These are phyloP conservation scores for Meyerozyma sp. DNA, from an alignment of 1,139 yeast species.

Conservation along the genomic window DNA sequence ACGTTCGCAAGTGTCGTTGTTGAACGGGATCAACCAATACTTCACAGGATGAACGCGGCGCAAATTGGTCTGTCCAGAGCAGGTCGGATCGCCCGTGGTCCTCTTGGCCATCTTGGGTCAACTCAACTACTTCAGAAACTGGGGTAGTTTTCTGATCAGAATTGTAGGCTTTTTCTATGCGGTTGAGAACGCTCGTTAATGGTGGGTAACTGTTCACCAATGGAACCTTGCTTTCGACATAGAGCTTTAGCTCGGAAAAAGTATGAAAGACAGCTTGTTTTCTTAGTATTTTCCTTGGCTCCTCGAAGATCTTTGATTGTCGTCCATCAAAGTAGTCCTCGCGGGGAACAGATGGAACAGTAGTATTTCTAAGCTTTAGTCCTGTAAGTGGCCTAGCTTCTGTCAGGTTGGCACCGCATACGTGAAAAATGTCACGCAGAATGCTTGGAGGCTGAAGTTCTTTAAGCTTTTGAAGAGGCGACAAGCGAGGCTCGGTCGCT, in stretches of 20 bases:
- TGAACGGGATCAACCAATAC: neutral
- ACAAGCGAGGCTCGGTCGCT: conserved; percentile 13
- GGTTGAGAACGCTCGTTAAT: neutral
- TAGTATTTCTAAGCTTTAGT: neutral
- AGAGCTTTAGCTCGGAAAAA: neutral
- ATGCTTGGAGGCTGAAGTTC: conserved; percentile 18
- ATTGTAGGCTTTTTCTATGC: neutral
- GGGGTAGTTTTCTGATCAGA: neutral
- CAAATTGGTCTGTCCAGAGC: neutral
- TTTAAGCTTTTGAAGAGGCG: conserved; percentile 19
- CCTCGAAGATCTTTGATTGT: neutral
- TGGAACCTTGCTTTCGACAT: neutral
- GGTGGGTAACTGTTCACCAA: neutral
- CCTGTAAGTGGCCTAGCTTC: neutral
- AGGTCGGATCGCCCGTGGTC: neutral
- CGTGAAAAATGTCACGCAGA: conserved; percentile 15
- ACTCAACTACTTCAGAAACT: conserved; percentile 2
- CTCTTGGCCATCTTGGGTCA: neutral
- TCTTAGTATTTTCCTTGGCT: neutral
- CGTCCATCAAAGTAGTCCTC: neutral
- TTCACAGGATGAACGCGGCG: neutral
- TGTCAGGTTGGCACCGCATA: conserved; percentile 3
- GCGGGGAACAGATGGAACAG: neutral
- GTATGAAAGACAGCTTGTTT: neutral
- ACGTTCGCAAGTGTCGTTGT: neutral